These are phyloP conservation scores for Meyerozyma elateridarum DNA, from an alignment of 1,139 yeast genomes.

Conservation along the genomic window DNA sequence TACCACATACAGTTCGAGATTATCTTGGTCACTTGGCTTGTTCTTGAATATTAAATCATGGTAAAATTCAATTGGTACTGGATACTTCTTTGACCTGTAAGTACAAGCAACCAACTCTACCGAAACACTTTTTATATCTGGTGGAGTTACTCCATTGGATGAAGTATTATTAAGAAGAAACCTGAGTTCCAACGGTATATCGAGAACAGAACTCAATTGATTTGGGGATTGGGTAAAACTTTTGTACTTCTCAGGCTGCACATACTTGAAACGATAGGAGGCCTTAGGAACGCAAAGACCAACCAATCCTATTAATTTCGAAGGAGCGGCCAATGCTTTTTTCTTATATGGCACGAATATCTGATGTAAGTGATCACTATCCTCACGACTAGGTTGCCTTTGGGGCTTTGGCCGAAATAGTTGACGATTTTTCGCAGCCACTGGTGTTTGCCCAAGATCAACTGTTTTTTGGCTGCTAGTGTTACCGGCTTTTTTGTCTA, in stretches of 20 bases:
- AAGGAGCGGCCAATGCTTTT: conserved; percentile 17
- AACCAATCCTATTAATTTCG: conserved; percentile 20
- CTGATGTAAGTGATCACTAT: conserved; percentile 9
- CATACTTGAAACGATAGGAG: conserved; percentile 15
- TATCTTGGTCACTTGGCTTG: conserved; percentile 13
- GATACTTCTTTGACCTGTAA: conserved; percentile 18
- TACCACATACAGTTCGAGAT: conserved; percentile 15
- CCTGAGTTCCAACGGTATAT: conserved; percentile 14
- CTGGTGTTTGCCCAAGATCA: conserved; percentile 10
- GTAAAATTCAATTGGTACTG: conserved; percentile 20
- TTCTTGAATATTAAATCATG: conserved; percentile 16
- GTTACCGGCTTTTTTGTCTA: conserved; percentile 4
- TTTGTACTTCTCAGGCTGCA: conserved; percentile 8
- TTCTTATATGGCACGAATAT: conserved; percentile 17
- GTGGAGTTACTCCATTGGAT: conserved; percentile 12
- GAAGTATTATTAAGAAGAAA: conserved; percentile 6
- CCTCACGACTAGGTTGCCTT: conserved; percentile 3
- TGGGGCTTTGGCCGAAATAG: conserved; percentile 11
- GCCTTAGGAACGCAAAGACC: conserved; percentile 14
- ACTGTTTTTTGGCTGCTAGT: neutral
- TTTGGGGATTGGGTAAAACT: conserved; percentile 6
- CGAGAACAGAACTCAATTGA: conserved; percentile 5
- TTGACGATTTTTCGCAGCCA: conserved; percentile 17
- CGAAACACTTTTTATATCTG: conserved; percentile 17
- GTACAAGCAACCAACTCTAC: conserved; percentile 19